Evolutionary conservation across 2,329 filamentous ascomycete genomes (phyloP), one percentile per base, ranked within the genome.

Genomic region (Colletotrichum liriopes): DNA sequence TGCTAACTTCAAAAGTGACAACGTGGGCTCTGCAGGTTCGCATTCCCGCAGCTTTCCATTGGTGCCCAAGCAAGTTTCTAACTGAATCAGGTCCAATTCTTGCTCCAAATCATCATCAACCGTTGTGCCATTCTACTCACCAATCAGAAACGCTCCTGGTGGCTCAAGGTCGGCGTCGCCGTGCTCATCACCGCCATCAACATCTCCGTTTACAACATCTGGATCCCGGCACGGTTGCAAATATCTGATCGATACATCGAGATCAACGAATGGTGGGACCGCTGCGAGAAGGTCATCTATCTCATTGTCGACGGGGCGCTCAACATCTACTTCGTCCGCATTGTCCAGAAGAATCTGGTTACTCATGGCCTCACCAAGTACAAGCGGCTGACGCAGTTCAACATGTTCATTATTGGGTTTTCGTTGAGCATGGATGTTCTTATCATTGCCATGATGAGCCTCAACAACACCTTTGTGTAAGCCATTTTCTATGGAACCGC

Each of bases 21-120:
- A 58, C 82, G 71, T 85, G 85, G 84, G 78, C 80, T 1, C 72
- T 85, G 0, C 82, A 72, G 64, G 68, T 69, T 49, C 35, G 51
- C 32, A 20, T 11, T 9, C 20, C 23, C 23, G 16, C 55, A 26
- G 9, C 20, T 18, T n/a, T 8, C 12, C 26, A 12, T n/a, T 47
- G 1, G 8, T 11, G n/a, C 2, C 9, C 35, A 23, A 18, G 8
- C 39, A 23, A 18, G 8, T 39, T 41, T 2, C 65, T 68, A 26
- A 69, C 66, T 32, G 1, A 4, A 43, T 16, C 59, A 86, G 73
- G 82, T 88, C 12, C 87, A 89, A 59, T 81, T 86, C 7, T 77
- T 88, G 0, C 83, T 88, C 41, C 86, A 88, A 67, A 89, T 89
- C 49, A 88, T 89, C 73, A 84, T 88, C 72, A 89, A 89, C 72